Evolutionary conservation across 305 asterid genomes (phyloP).

Genomic region (Rubia occidens): DNA sequence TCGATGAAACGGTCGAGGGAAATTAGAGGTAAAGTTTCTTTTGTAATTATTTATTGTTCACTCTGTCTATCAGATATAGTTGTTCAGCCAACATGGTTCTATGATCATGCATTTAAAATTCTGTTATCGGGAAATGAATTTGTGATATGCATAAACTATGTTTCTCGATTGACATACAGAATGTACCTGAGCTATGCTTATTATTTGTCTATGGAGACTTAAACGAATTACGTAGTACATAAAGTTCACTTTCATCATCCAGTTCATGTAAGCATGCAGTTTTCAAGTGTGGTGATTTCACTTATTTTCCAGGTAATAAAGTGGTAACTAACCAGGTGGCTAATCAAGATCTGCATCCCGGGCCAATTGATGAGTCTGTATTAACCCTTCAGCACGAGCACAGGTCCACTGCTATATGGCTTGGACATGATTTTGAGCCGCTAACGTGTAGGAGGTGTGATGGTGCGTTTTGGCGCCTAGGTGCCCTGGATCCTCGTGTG

Average conservation of each 20-base stretch:
- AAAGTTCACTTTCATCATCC: not conserved
- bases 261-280: not conserved
- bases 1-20: constrained; percentile 12
- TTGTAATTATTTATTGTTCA: not conserved
- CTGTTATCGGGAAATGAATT: not conserved
- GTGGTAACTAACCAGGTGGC: constrained; percentile 39
- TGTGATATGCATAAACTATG: not conserved
- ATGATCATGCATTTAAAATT: not conserved
- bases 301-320: constrained; percentile 24
- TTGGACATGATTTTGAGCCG: constrained; percentile 72
- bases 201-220: not conserved
- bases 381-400: constrained; percentile 67
- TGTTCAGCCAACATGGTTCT: not conserved
- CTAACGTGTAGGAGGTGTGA: constrained; percentile 74
- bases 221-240: not conserved
- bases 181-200: not conserved
- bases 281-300: not conserved
- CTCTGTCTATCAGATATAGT: not conserved
- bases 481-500: constrained; percentile 53
- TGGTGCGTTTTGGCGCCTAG: constrained; percentile 83
- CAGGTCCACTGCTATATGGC: constrained; percentile 69
- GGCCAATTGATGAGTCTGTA: constrained; percentile 65
- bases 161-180: not conserved
- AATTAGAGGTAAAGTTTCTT: constrained; percentile 10
- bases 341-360: constrained; percentile 64